phyloP scores from a whole-genome alignment of 2,329 filamentous ascomycete genomes.

The Volutella citrinella region DNA sequence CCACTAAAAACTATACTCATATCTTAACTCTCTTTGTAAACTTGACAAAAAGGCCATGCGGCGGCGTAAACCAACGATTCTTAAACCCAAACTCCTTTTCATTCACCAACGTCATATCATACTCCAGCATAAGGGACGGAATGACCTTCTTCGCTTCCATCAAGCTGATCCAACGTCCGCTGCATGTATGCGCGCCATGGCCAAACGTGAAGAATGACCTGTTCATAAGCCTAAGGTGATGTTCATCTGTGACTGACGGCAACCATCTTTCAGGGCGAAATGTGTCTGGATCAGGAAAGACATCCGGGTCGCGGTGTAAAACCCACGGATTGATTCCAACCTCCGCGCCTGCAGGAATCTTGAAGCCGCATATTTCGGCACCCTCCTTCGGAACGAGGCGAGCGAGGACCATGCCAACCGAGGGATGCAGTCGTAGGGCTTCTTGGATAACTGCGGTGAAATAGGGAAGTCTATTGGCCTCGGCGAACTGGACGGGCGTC shows the following conservation, averaged over 20 bases:
- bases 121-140: not conserved
- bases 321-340: conserved; percentile 3
- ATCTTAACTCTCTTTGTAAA: too few relatives aligned
- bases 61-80: conserved; percentile 1
- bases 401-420: not conserved
- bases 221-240: not conserved
- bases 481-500: too few relatives aligned
- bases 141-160: not conserved
- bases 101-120: not conserved
- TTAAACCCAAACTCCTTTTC: not conserved
- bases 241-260: not conserved
- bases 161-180: not conserved
- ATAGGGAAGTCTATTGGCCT: not conserved
- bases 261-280: not conserved
- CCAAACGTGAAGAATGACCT: conserved; percentile 1
- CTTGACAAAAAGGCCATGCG: too few relatives aligned
- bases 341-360: not conserved
- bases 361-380: not conserved
- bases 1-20: too few relatives aligned
- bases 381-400: not conserved
- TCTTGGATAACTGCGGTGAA: not conserved
- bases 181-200: not conserved
- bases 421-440: not conserved
- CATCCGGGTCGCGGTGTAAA: not conserved
- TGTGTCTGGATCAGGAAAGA: not conserved